Evolutionary conservation across 2,329 filamentous ascomycete genomes (phyloP), one percentile per base, ranked within the genome.

Genomic region (Phialophora chinensis): DNA sequence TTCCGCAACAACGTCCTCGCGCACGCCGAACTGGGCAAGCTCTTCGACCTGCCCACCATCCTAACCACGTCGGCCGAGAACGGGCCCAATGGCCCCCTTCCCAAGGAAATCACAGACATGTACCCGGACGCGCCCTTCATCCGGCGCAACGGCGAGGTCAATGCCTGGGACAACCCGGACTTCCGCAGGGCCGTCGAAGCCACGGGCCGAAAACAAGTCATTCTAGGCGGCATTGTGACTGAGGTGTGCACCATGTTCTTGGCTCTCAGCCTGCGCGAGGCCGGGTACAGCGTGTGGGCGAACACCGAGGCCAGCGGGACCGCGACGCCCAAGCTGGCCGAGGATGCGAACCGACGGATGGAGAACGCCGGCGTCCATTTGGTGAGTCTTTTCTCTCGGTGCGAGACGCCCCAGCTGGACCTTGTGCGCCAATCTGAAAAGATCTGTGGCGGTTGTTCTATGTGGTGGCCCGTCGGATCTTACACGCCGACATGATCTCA

Each of bases 151-250:
- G 90, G 90, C 47, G 88, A 93, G 74, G 89, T 93, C 73, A 86
- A 92, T 74, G 90, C 90, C 2, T 92, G 89, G 90, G 91, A 93
- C 74, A 92, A 91, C 72, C 71, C 83, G 2, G 85, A 90, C 0
- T 92, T 93, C 80, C 84, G 84, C 42, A 81, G 81, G 1, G 90
- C 90, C 1, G 83, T 93, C 67, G 79, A 83, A 69, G 88, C 88
- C 1, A 85, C 88, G 3, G 85, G 85, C 65, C 88, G 87, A 75
- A 87, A 83, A 33, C 91, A 93, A 75, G 80, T 93, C 72, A 90
- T 93, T 73, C 77, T 93, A 17, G 89, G 66, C 27, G 90, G 90
- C 7, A 91, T 92, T 72, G 84, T 86, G 1, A 92, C 90, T 0
- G 90, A 93, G 75, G 90, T 92, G 66, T 92, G 89, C 33, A 53